A percentile compares a stretch with the other conserved stretches of the same genome.
Evolutionary conservation across 202 grass and related monocot genomes (phyloP).

Genomic region (Zoysia matrella): DNA sequence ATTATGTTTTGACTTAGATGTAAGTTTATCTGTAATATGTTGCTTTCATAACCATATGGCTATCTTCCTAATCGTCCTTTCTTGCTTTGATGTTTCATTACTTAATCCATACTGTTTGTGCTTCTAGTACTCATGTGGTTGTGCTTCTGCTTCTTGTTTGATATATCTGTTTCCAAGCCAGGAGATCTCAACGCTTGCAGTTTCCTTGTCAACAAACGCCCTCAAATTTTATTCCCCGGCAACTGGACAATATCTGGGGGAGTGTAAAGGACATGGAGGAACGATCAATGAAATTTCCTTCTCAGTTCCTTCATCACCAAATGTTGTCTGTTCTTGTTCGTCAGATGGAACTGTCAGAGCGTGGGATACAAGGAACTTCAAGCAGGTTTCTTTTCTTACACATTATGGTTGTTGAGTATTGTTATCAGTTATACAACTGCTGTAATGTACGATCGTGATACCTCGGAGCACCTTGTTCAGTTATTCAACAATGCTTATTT

Average conservation of each 20-base stretch:
- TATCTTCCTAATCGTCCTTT: not conserved
- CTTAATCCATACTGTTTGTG: not conserved
- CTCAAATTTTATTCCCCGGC: constrained; percentile 83
- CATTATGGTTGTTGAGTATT: constrained; percentile 4
- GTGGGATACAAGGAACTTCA: constrained; percentile 87
- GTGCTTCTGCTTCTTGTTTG: constrained; percentile 21
- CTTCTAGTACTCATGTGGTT: constrained; percentile 15
- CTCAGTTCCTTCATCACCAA: constrained; percentile 65
- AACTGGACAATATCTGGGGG: constrained; percentile 85
- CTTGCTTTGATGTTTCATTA: not conserved
- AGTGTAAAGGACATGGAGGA: constrained; percentile 72
- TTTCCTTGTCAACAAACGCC: constrained; percentile 80
- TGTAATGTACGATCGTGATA: not conserved
- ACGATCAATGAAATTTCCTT: constrained; percentile 86
- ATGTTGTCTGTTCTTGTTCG: constrained; percentile 85
- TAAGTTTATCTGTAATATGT: not conserved
- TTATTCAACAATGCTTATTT: not conserved
- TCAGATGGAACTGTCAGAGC: constrained; percentile 86
- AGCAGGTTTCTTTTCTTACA: constrained; percentile 59
- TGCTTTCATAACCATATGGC: not conserved
- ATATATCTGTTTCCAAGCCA: constrained; percentile 59
- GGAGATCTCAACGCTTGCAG: constrained; percentile 80
- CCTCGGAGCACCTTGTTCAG: too few species aligned
- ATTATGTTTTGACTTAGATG: not conserved
- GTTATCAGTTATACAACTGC: not conserved